Evolutionary conservation across 768 basidiomycete species (phyloP).

Genomic region (Boletus insuetus): DNA sequence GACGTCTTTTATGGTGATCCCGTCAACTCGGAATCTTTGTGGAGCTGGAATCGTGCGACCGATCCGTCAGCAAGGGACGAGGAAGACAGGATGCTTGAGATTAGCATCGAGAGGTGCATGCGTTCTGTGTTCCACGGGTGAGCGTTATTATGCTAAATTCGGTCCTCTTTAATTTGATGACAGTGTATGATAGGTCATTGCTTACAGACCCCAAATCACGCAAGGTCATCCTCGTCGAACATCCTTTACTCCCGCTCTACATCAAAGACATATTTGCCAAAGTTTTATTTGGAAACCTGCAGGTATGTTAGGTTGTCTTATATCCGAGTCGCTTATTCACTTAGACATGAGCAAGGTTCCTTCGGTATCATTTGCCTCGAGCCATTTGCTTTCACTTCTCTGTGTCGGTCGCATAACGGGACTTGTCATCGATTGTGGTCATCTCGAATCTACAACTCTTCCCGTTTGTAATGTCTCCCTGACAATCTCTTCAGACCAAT

Average conservation of each 20-base stretch:
- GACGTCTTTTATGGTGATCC: constrained; percentile 73
- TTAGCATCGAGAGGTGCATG: constrained; percentile 64
- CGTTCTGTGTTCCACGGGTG: constrained; percentile 85
- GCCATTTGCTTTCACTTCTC: constrained; percentile 81
- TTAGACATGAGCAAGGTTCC: constrained; percentile 60
- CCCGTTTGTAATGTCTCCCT: constrained; percentile 55
- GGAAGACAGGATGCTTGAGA: constrained; percentile 69
- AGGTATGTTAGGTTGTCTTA: constrained; percentile 43
- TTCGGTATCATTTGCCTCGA: constrained; percentile 89
- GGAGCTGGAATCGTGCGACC: constrained; percentile 57
- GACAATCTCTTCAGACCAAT: not conserved
- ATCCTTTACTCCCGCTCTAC: constrained; percentile 78
- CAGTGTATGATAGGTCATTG: constrained; percentile 60
- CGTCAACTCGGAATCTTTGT: constrained; percentile 45
- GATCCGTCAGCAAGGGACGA: constrained; percentile 62
- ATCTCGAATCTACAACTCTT: constrained; percentile 84
- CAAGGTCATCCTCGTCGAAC: constrained; percentile 91
- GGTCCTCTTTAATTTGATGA: constrained; percentile 8
- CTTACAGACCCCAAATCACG: constrained; percentile 93
- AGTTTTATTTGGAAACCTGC: constrained; percentile 85
- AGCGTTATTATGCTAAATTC: constrained; percentile 23
- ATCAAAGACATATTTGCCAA: constrained; percentile 88
- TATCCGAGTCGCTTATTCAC: not conserved
- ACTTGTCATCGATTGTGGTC: constrained; percentile 89
- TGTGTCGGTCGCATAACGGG: constrained; percentile 89